These are phyloP conservation scores for Ustilago shanxiensis DNA, from an alignment of 1,284 basidiomycete genomes.

Conservation along the genomic window DNA sequence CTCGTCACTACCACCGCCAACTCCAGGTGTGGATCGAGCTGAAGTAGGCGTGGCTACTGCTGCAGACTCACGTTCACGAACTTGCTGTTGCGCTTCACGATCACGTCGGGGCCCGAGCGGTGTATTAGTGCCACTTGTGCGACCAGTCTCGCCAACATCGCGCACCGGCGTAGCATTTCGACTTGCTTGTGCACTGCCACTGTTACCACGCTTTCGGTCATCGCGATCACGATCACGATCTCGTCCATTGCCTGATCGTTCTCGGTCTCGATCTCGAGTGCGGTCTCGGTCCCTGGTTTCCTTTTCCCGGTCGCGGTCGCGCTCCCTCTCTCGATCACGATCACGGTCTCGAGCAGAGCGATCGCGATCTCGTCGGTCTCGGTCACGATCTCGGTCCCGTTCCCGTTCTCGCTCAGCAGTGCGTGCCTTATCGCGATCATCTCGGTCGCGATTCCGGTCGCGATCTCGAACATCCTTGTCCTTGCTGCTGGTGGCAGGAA, in stretches of 20 bases:
- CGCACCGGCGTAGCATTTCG: slow-evolving; percentile 34
- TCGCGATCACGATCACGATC: slow-evolving; percentile 9
- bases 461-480: slow-evolving; percentile 33
- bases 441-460: slow-evolving; percentile 20
- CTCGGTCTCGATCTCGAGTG: slow-evolving; percentile 6
- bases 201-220: slow-evolving; percentile 14
- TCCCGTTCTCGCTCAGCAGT: slow-evolving; percentile 29
- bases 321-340: slow-evolving; percentile 18
- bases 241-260: background rate
- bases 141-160: slow-evolving; percentile 14
- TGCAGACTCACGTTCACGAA: slow-evolving; percentile 16
- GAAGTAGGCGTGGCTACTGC: slow-evolving; percentile 26
- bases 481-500: slow-evolving; percentile 10
- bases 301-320: slow-evolving; percentile 1
- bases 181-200: slow-evolving; percentile 34
- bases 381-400: slow-evolving; percentile 23
- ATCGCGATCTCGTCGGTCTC: slow-evolving; percentile 22
- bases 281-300: slow-evolving; percentile 5
- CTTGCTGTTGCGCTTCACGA: slow-evolving; percentile 29
- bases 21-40: slow-evolving; percentile 19
- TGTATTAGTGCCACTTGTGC: slow-evolving; percentile 21
- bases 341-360: slow-evolving; percentile 11
- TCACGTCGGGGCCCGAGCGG: slow-evolving; percentile 31
- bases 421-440: slow-evolving; percentile 32
- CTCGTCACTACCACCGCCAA: slow-evolving; percentile 17